Evolutionary conservation across 2,329 filamentous ascomycete genomes (phyloP).

Genomic region (Colletotrichum tofieldiae): DNA sequence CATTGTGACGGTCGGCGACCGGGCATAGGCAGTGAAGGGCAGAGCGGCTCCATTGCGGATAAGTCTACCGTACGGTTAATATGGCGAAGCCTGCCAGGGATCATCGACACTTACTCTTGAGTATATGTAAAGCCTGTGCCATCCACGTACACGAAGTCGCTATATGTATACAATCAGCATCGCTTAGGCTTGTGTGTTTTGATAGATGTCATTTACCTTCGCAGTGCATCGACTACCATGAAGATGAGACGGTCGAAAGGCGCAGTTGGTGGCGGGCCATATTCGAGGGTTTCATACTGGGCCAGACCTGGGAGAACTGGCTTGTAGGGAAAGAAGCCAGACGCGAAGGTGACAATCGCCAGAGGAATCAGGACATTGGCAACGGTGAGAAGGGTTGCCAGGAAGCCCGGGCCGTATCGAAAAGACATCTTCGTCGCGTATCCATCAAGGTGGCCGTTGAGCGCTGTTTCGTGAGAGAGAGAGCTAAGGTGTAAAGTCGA

Average conservation of each 20-base stretch:
- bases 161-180: slow-evolving; percentile 55
- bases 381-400: slow-evolving; percentile 64
- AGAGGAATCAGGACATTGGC: slow-evolving; percentile 85
- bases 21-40: slow-evolving; percentile 95
- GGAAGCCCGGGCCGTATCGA: slow-evolving; percentile 28
- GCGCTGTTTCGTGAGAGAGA: neutral
- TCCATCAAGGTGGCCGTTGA: slow-evolving; percentile 40
- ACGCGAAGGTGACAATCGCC: slow-evolving; percentile 83
- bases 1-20: slow-evolving; percentile 99
- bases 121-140: slow-evolving; percentile 89
- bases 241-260: slow-evolving; percentile 93
- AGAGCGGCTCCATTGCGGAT: slow-evolving; percentile 88
- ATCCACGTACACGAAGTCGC: slow-evolving; percentile 92
- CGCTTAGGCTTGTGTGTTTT: neutral
- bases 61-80: slow-evolving; percentile 68
- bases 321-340: slow-evolving; percentile 98
- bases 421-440: slow-evolving; percentile 35
- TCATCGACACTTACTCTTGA: slow-evolving; percentile 75
- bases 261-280: slow-evolving; percentile 72
- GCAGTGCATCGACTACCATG: slow-evolving; percentile 96
- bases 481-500: neutral
- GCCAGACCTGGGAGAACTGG: slow-evolving; percentile 91
- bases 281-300: slow-evolving; percentile 70
- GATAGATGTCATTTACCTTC: slow-evolving; percentile 72
- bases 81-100: neutral